Evolutionary conservation across 106 monocot species (phyloP).

Genomic region (Apostasia ramifera): DNA sequence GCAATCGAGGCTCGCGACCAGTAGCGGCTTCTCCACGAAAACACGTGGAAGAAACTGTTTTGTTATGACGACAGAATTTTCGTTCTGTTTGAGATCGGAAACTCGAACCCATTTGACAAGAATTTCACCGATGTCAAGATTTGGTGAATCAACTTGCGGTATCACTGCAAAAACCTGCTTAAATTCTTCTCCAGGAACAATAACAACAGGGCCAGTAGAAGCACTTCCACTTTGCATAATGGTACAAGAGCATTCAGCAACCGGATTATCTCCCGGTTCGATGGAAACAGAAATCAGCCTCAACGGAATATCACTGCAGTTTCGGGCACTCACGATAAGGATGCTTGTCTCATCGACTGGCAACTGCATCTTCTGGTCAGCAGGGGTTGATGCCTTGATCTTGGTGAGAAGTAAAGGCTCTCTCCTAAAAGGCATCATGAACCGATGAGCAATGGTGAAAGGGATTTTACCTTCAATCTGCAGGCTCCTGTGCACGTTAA

Average conservation of each 20-base stretch:
- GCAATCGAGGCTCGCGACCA: slow-evolving; percentile 61
- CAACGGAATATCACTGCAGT: slow-evolving; percentile 80
- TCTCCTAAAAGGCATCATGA: slow-evolving; percentile 68
- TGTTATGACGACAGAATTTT: slow-evolving; percentile 19
- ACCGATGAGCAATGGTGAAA: slow-evolving; percentile 48
- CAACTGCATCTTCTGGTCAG: slow-evolving; percentile 34
- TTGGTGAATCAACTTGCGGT: slow-evolving; percentile 34
- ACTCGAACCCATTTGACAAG: slow-evolving; percentile 54
- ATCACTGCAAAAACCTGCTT: slow-evolving; percentile 65
- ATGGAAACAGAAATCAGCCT: slow-evolving; percentile 45
- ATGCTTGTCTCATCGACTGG: slow-evolving; percentile 54
- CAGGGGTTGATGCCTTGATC: slow-evolving; percentile 25
- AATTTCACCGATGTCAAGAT: slow-evolving; percentile 43
- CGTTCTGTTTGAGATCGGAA: slow-evolving; percentile 5
- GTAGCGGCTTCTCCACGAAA: slow-evolving; percentile 59
- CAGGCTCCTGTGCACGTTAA: slow-evolving; percentile 87
- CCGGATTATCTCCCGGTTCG: slow-evolving; percentile 19
- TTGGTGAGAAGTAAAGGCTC: slow-evolving; percentile 72
- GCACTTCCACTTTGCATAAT: slow-evolving; percentile 31
- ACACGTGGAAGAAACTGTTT: slow-evolving; percentile 63
- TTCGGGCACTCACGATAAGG: slow-evolving; percentile 64
- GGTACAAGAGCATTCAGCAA: slow-evolving; percentile 15
- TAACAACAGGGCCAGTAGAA: slow-evolving; percentile 15
- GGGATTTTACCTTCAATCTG: slow-evolving; percentile 95
- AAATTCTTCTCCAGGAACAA: slow-evolving; percentile 75